These are phyloP conservation scores for Camptophora hylomeconis DNA, from an alignment of 2,329 filamentous ascomycete species.

Conservation along the genomic window DNA sequence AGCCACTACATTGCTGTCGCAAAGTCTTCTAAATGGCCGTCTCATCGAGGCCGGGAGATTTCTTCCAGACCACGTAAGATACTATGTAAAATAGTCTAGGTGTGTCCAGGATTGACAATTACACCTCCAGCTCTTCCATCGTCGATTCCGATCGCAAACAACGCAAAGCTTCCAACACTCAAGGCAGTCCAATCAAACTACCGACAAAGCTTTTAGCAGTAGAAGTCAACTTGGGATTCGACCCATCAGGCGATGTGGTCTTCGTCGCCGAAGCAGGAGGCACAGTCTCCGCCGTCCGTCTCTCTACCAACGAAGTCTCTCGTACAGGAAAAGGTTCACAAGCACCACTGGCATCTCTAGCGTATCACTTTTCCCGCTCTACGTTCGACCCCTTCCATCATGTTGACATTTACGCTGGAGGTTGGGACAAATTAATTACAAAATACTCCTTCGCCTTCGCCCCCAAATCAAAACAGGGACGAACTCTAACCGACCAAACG, in stretches of 20 bases:
- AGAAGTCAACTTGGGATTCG: constrained; percentile 9
- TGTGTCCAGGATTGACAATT: too few species aligned
- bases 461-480: constrained; percentile 48
- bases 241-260: constrained; percentile 31
- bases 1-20: too few species aligned
- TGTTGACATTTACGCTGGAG: constrained; percentile 64
- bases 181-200: constrained; percentile 67
- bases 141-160: constrained; percentile 57
- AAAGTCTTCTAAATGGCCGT: too few species aligned
- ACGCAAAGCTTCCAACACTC: constrained; percentile 64
- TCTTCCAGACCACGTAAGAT: too few species aligned
- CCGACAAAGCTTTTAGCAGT: constrained; percentile 78
- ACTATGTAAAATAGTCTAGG: too few species aligned
- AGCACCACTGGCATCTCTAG: constrained; percentile 67
- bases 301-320: constrained; percentile 13
- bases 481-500: constrained; percentile 32
- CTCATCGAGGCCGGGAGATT: too few species aligned
- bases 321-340: constrained; percentile 55
- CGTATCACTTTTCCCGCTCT: constrained; percentile 43
- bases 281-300: constrained; percentile 51
- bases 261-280: constrained; percentile 85
- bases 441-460: constrained; percentile 51
- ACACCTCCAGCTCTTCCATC: too few species aligned
- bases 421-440: constrained; percentile 90
- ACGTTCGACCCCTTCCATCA: constrained; percentile 5